These are phyloP conservation scores for Cochlearia excelsa DNA, from an alignment of 345 rosid genomes.

Conservation along the genomic window DNA sequence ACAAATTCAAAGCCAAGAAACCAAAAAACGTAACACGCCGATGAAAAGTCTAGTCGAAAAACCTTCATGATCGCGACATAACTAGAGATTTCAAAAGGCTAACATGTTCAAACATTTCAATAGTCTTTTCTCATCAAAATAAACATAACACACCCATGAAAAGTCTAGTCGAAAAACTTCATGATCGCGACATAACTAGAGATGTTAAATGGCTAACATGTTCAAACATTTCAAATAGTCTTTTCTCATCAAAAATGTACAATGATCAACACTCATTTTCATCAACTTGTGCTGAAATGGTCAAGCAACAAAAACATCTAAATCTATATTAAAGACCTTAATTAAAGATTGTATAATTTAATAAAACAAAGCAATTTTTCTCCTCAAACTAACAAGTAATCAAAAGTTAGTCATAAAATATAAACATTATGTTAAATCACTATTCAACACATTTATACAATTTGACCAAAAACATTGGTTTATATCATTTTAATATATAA, in stretches of 20 bases:
- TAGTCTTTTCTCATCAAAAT: not conserved
- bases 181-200: not conserved
- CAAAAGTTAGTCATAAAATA: too few species aligned
- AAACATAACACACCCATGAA: slow-evolving; percentile 5
- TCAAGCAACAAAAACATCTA: slow-evolving; percentile 3
- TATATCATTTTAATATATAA: too few species aligned
- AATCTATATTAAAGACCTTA: too few species aligned
- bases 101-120: slow-evolving; percentile 7
- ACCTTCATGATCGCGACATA: not conserved
- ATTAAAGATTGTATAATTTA: too few species aligned
- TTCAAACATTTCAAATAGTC: not conserved
- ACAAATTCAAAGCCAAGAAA: slow-evolving; percentile 18
- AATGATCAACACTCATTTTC: not conserved
- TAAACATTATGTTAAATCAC: too few species aligned
- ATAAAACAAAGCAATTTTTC: too few species aligned
- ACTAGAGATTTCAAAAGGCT: not conserved
- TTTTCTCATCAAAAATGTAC: not conserved
- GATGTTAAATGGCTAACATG: not conserved
- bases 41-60: slow-evolving; percentile 16
- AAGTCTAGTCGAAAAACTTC: slow-evolving; percentile 6
- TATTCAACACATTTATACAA: too few species aligned
- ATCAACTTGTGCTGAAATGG: slow-evolving; percentile 15
- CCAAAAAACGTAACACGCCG: not conserved
- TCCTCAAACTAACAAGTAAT: too few species aligned
- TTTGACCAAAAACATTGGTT: not conserved